Evolutionary conservation across 2,329 filamentous ascomycete genomes (phyloP).

Genomic region (Verticillium dahliae): DNA sequence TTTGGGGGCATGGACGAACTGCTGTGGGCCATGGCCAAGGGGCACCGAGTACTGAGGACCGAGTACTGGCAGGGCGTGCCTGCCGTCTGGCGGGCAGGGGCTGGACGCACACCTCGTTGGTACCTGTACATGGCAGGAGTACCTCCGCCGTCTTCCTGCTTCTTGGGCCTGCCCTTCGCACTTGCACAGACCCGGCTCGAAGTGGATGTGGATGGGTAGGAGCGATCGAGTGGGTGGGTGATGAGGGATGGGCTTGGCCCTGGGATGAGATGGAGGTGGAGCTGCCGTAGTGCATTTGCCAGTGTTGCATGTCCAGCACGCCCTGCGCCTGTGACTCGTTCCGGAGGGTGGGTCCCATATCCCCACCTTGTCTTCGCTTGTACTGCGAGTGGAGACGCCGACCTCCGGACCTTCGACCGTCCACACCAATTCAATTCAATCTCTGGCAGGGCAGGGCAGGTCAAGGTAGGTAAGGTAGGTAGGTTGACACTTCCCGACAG

Average conservation of each 20-base stretch:
- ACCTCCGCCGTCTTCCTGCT: not conserved
- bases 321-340: not conserved
- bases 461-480: no score
- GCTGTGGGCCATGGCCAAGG: no score
- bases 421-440: no score
- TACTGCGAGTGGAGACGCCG: not conserved
- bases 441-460: no score
- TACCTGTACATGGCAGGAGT: conserved; percentile 10
- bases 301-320: not conserved
- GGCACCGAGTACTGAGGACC: not conserved
- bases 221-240: not conserved
- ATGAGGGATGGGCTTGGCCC: not conserved
- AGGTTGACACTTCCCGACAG: no score
- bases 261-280: not conserved
- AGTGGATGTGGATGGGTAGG: not conserved
- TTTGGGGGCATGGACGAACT: not conserved
- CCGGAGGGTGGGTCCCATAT: not conserved
- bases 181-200: not conserved
- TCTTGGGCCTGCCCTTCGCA: not conserved
- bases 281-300: not conserved
- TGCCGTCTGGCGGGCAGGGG: conserved; percentile 1
- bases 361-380: not conserved
- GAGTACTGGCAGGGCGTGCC: not conserved
- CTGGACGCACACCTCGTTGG: not conserved
- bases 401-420: not conserved